Evolutionary conservation across 2,329 filamentous ascomycete species (phyloP).

Genomic region (Didymella pinodella): DNA sequence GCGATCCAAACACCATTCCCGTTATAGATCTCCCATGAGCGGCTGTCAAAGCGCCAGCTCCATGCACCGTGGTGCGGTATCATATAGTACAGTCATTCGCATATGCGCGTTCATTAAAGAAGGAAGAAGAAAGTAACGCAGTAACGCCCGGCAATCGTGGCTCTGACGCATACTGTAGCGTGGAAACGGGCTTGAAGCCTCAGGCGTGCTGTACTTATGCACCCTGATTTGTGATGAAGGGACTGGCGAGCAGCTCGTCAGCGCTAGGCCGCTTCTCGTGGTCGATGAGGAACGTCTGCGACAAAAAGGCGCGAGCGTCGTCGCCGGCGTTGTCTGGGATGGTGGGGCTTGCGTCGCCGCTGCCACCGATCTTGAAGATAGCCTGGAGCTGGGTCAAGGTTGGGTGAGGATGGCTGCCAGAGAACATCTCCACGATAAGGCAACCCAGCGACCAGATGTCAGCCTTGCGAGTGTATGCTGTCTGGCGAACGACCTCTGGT

Average conservation of each 20-base stretch:
- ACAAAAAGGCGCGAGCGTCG: conserved; percentile 83
- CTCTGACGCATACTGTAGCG: background rate
- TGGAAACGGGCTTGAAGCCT: background rate
- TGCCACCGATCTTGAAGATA: conserved; percentile 94
- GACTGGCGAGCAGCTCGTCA: conserved; percentile 84
- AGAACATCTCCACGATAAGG: conserved; percentile 99
- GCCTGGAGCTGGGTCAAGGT: conserved; percentile 97
- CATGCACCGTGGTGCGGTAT: conserved; percentile 22
- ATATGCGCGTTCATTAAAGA: conserved; percentile 26
- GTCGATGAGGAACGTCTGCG: conserved; percentile 93
- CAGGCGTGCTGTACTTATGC: conserved; percentile 27
- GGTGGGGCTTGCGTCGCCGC: conserved; percentile 83
- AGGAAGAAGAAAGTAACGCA: background rate
- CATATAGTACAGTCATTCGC: conserved; percentile 26
- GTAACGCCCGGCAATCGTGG: conserved; percentile 4
- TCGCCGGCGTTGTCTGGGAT: conserved; percentile 86
- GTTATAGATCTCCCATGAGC: conserved; percentile 2
- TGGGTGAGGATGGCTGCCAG: conserved; percentile 92
- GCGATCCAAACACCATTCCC: conserved; percentile 14
- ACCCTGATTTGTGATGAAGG: conserved; percentile 76
- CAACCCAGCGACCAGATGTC: conserved; percentile 99
- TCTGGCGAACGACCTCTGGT: conserved; percentile 97
- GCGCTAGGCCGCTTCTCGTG: conserved; percentile 91
- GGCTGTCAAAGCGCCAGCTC: conserved; percentile 13
- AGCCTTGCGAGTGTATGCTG: conserved; percentile 95